phyloP scores from a whole-genome alignment of 257 asterid genomes.

The Eustoma russellianum region DNA sequence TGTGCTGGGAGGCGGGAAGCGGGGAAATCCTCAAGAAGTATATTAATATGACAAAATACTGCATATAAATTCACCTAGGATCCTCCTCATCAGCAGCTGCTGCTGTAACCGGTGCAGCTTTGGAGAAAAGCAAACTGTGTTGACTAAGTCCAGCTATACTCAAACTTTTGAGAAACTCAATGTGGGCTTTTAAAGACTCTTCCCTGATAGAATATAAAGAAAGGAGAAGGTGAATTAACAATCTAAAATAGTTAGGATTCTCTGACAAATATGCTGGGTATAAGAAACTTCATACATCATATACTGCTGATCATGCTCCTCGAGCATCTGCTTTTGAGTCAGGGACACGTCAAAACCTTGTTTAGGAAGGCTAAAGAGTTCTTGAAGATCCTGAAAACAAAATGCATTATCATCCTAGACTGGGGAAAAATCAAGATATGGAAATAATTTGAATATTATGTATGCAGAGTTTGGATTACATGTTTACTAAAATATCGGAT shows the following conservation, averaged over 20 bases:
- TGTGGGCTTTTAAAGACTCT: constrained; percentile 48
- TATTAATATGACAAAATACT: not conserved
- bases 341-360: constrained; percentile 80
- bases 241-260: not conserved
- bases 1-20: not conserved
- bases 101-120: constrained; percentile 52
- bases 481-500: constrained; percentile 86
- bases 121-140: constrained; percentile 87
- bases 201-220: constrained; percentile 40
- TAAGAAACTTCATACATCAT: constrained; percentile 40
- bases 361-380: constrained; percentile 71
- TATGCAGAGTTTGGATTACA: constrained; percentile 22
- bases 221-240: not conserved
- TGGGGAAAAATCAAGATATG: not conserved
- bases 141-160: constrained; percentile 92
- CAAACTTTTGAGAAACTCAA: constrained; percentile 68
- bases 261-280: not conserved
- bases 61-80: constrained; percentile 28
- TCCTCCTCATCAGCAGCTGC: constrained; percentile 52
- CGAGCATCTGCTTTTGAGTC: constrained; percentile 80
- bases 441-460: not conserved
- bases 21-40: not conserved
- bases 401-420: not conserved
- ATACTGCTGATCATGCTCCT: constrained; percentile 81
- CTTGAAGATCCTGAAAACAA: constrained; percentile 62